Conservation (phyloP, 306 rosid species). For the Cicer yamashitae region DNA sequence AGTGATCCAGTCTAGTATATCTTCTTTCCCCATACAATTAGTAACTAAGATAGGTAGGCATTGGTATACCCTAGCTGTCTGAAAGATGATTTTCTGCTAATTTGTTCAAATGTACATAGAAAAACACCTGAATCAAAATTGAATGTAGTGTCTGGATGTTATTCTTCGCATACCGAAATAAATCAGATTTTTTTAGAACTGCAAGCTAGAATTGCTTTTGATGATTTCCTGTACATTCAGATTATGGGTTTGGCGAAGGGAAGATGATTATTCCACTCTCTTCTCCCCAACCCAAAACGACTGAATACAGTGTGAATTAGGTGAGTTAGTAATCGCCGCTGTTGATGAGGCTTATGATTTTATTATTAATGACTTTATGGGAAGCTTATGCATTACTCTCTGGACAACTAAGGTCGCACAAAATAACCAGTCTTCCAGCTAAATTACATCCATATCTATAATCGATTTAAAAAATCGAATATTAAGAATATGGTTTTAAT, state of each 20-base stretch:
- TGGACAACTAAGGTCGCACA: no score
- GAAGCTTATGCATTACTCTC: no score
- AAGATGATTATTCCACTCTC: not conserved
- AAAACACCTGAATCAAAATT: slow-evolving; percentile 27
- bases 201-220: not conserved
- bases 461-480: no score
- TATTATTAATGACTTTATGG: no score
- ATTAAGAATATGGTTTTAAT: no score
- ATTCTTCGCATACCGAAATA: not conserved
- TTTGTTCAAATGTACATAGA: slow-evolving; percentile 22
- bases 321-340: no score
- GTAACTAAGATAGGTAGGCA: slow-evolving; percentile 21
- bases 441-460: no score
- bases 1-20: slow-evolving; percentile 30
- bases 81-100: slow-evolving; percentile 36
- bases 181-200: not conserved
- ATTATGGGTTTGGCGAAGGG: not conserved
- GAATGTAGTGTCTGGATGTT: slow-evolving; percentile 13
- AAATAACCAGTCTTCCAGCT: no score
- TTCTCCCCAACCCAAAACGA: no score
- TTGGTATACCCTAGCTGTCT: slow-evolving; percentile 39
- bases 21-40: not conserved
- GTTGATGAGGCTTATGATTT: no score
- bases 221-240: not conserved
- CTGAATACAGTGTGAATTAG: no score